A percentile compares a stretch with the other conserved stretches of the same genome.
Evolutionary conservation across 106 monocot genomes (phyloP).

Genomic region (Phalaenopsis equestris): DNA sequence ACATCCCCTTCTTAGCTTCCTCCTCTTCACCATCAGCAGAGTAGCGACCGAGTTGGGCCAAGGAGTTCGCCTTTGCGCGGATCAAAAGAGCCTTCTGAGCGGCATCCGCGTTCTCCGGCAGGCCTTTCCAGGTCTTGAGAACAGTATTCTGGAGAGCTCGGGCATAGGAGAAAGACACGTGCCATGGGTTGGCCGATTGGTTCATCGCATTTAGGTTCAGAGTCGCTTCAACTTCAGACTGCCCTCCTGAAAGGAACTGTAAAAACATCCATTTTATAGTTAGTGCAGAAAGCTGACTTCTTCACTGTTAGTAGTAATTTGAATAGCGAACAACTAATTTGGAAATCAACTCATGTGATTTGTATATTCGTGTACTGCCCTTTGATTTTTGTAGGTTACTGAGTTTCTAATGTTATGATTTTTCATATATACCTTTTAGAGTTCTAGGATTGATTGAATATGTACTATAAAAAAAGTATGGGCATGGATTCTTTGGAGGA

Average conservation of each 20-base stretch:
- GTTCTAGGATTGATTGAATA: too few species aligned
- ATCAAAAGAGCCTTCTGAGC: slow-evolving; percentile 62
- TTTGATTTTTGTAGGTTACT: too few species aligned
- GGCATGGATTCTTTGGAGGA: too few species aligned
- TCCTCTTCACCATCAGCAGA: slow-evolving; percentile 61
- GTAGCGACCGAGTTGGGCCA: slow-evolving; percentile 80
- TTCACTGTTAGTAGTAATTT: too few species aligned
- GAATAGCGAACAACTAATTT: too few species aligned
- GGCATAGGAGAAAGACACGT: slow-evolving; percentile 92
- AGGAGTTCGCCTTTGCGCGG: slow-evolving; percentile 79
- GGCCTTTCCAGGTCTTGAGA: slow-evolving; percentile 86
- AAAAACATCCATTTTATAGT: neutral
- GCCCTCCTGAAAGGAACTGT: slow-evolving; percentile 94
- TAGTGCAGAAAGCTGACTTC: too few species aligned
- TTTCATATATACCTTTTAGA: too few species aligned
- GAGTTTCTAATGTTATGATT: too few species aligned
- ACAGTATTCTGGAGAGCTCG: slow-evolving; percentile 79
- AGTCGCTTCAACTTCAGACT: slow-evolving; percentile 88
- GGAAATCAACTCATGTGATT: too few species aligned
- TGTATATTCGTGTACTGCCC: too few species aligned
- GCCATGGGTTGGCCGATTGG: slow-evolving; percentile 87
- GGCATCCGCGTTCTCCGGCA: slow-evolving; percentile 58
- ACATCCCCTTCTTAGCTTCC: slow-evolving; percentile 78
- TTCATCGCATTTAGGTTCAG: slow-evolving; percentile 96
- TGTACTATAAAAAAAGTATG: too few species aligned